Conservation (phyloP, 1,284 basidiomycete genomes). For the Heimioporus punctisporus region DNA sequence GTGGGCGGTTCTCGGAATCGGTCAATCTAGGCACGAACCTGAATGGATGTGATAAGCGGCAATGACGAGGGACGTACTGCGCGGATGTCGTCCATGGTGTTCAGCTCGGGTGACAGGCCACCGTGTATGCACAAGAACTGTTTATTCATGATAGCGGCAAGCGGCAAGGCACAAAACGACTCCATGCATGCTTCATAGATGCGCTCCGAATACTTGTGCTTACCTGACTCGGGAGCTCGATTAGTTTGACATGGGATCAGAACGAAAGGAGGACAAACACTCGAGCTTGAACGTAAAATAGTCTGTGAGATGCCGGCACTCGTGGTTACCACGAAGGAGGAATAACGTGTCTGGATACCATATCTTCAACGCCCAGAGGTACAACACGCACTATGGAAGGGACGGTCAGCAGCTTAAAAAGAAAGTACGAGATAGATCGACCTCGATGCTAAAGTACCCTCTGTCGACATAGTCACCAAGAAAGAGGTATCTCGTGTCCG, state of each 20-base stretch:
- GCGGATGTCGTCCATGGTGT: constrained; percentile 90
- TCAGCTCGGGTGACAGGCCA: constrained; percentile 88
- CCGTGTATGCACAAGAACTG: constrained; percentile 97
- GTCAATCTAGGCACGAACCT: constrained; percentile 63
- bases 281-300: constrained; percentile 93
- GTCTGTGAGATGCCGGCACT: constrained; percentile 87
- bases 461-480: constrained; percentile 96
- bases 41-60: background rate
- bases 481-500: constrained; percentile 93
- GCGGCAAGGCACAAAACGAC: constrained; percentile 90
- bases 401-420: constrained; percentile 3
- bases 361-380: constrained; percentile 90
- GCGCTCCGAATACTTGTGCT: constrained; percentile 93
- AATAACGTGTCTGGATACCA: constrained; percentile 93
- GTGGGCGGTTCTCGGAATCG: constrained; percentile 96
- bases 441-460: constrained; percentile 93
- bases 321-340: constrained; percentile 91
- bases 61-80: constrained; percentile 45
- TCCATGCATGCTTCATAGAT: constrained; percentile 94
- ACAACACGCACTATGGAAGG: constrained; percentile 80
- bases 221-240: constrained; percentile 54
- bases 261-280: constrained; percentile 54
- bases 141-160: constrained; percentile 97
- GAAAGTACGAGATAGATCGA: constrained; percentile 31
- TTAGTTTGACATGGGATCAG: constrained; percentile 7